phyloP scores from a whole-genome alignment of 1,284 basidiomycete species.

The Caloboletus inedulis region DNA sequence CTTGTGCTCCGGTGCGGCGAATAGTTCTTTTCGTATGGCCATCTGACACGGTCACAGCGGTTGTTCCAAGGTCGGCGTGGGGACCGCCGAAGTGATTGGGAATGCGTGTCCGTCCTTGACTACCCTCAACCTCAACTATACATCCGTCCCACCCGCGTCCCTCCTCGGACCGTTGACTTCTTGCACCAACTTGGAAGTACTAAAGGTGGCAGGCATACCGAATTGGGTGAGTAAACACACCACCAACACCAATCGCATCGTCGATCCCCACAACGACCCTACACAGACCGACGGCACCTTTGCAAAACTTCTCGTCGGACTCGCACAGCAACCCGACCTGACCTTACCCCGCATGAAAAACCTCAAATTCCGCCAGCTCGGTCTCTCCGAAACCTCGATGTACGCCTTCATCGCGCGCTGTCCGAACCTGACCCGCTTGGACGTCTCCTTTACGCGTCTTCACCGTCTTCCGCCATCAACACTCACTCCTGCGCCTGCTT shows the following conservation, averaged over 20 bases:
- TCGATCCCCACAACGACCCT: not conserved
- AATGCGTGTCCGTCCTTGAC: slow-evolving; percentile 44
- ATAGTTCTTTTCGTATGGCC: not conserved
- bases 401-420: slow-evolving; percentile 43
- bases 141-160: slow-evolving; percentile 48
- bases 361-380: slow-evolving; percentile 58
- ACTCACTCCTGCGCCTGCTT: slow-evolving; percentile 18
- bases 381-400: slow-evolving; percentile 49
- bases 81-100: slow-evolving; percentile 45
- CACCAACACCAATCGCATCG: not conserved
- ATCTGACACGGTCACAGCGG: slow-evolving; percentile 41
- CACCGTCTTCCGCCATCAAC: slow-evolving; percentile 30
- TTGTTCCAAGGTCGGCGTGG: slow-evolving; percentile 53
- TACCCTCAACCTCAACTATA: slow-evolving; percentile 59
- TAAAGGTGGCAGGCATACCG: slow-evolving; percentile 61
- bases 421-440: slow-evolving; percentile 52
- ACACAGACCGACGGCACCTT: slow-evolving; percentile 57
- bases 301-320: slow-evolving; percentile 40
- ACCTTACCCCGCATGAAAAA: slow-evolving; percentile 43
- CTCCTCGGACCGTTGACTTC: slow-evolving; percentile 44
- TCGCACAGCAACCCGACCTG: slow-evolving; percentile 27
- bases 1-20: slow-evolving; percentile 51
- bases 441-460: slow-evolving; percentile 63
- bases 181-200: slow-evolving; percentile 46
- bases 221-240: slow-evolving; percentile 48